Conservation (phyloP, 129 eudicot species). For the Dittrichia graveolens region DNA sequence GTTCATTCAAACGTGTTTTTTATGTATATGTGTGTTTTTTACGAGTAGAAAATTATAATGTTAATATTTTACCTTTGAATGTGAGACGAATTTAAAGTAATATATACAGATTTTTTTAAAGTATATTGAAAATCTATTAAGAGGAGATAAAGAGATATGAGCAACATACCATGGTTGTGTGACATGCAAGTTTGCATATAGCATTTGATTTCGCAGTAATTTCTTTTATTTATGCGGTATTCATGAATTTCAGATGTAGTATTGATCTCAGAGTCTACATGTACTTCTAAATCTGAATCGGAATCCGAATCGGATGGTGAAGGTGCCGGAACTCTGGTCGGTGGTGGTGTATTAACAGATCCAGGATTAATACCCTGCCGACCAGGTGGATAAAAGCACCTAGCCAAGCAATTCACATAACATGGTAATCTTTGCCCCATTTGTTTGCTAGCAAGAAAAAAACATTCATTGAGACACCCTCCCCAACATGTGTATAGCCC, state of each 20-base stretch:
- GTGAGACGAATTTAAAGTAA: too few relatives aligned
- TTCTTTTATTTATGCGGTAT: background rate
- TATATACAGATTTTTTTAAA: too few relatives aligned
- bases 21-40: too few relatives aligned
- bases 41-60: too few relatives aligned
- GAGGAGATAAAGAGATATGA: background rate
- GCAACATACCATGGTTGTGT: background rate
- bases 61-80: too few relatives aligned
- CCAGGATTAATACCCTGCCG: background rate
- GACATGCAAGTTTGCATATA: constrained; percentile 7
- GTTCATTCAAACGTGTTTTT: too few relatives aligned
- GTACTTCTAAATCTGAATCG: background rate
- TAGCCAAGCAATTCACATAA: constrained; percentile 28
- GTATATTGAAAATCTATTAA: background rate
- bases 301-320: constrained; percentile 19
- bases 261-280: background rate
- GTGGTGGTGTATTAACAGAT: background rate
- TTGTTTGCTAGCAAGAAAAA: constrained; percentile 10
- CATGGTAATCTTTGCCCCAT: constrained; percentile 23
- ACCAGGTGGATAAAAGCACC: constrained; percentile 18
- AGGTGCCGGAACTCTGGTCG: background rate
- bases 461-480: constrained; percentile 34
- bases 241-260: background rate
- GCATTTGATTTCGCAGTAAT: background rate
- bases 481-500: constrained; percentile 34